Conservation (phyloP, 768 basidiomycete genomes). For the Suillus occidentalis region DNA sequence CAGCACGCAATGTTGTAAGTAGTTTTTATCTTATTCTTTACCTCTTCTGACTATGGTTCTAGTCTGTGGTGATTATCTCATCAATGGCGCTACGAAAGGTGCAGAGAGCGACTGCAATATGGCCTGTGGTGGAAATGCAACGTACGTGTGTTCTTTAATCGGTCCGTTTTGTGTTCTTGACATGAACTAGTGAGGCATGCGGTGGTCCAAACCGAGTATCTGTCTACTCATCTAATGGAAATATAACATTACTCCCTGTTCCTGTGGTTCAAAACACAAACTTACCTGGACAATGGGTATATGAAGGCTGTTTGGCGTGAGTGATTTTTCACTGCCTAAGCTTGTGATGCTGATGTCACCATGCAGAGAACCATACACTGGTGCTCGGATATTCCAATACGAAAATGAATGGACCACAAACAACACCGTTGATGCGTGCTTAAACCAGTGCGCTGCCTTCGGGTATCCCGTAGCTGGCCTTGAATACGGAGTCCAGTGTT, state of each 20-base stretch:
- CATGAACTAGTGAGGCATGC: slow-evolving; percentile 54
- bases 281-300: slow-evolving; percentile 64
- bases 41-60: slow-evolving; percentile 12
- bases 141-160: slow-evolving; percentile 40
- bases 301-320: slow-evolving; percentile 67
- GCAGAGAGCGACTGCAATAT: slow-evolving; percentile 61
- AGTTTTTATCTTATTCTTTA: not conserved
- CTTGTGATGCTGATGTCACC: not conserved
- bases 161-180: slow-evolving; percentile 8
- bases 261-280: slow-evolving; percentile 53
- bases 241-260: slow-evolving; percentile 56
- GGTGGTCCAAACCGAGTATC: slow-evolving; percentile 75
- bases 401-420: slow-evolving; percentile 58
- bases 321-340: slow-evolving; percentile 17
- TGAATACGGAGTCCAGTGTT: slow-evolving; percentile 74
- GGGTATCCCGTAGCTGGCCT: slow-evolving; percentile 73
- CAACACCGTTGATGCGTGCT: slow-evolving; percentile 64
- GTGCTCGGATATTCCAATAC: slow-evolving; percentile 55
- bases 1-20: slow-evolving; percentile 49
- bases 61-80: slow-evolving; percentile 73
- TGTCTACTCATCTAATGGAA: slow-evolving; percentile 56
- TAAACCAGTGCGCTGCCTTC: slow-evolving; percentile 66
- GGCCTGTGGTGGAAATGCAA: slow-evolving; percentile 68
- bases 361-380: slow-evolving; percentile 46
- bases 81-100: slow-evolving; percentile 56